Conservation (phyloP, 306 rosid genomes). For the Alnus glutinosa region DNA sequence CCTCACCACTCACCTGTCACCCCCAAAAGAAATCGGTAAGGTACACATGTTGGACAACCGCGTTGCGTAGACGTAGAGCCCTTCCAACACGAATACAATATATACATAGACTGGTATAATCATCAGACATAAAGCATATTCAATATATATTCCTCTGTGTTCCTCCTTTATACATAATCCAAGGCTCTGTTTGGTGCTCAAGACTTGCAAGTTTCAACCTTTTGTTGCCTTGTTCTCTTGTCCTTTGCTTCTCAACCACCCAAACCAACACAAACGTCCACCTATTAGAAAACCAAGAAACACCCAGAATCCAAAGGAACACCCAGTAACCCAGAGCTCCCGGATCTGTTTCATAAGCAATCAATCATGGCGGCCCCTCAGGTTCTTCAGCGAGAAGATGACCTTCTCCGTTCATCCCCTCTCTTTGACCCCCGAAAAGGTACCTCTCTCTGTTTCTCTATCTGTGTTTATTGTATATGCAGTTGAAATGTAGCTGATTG, state of each 20-base stretch:
- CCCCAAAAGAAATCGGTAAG: not conserved
- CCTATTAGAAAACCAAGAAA: too few relatives aligned
- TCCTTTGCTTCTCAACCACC: not conserved
- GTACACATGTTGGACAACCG: not conserved
- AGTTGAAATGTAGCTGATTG: not conserved
- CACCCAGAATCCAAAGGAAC: not conserved
- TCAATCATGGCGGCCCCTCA: slow-evolving; percentile 54
- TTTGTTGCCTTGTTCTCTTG: too few relatives aligned
- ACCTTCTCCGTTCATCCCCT: slow-evolving; percentile 35
- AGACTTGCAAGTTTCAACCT: not conserved
- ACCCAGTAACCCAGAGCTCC: not conserved
- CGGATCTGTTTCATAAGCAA: slow-evolving; percentile 19
- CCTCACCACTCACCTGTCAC: too few relatives aligned
- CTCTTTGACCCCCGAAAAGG: slow-evolving; percentile 41
- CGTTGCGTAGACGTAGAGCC: not conserved
- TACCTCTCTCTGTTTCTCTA: slow-evolving; percentile 8
- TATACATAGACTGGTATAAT: too few relatives aligned
- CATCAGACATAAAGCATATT: slow-evolving; percentile 2
- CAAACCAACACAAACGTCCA: not conserved
- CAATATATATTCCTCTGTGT: not conserved
- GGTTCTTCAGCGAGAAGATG: slow-evolving; percentile 47
- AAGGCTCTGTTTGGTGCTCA: not conserved
- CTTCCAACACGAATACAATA: not conserved
- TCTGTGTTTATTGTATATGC: not conserved
- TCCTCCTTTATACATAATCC: too few relatives aligned